Evolutionary conservation across 164 flowering plant genomes (phyloP), one percentile per base, ranked within the genome.

Genomic region (Nymphaea colorata): DNA sequence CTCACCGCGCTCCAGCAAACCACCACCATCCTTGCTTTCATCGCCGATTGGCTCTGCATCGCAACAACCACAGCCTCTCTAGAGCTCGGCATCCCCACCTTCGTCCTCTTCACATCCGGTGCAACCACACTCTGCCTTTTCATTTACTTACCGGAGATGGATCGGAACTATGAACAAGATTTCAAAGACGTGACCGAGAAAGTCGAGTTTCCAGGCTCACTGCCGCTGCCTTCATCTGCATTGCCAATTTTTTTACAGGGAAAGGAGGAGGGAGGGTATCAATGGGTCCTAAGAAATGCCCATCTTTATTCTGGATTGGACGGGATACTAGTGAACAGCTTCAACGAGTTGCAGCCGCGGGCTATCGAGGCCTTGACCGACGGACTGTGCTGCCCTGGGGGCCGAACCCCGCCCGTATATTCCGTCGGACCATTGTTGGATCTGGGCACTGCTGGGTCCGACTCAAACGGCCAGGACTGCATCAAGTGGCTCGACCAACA

Each of bases 31-130:
- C 61, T 44, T 42, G 82, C 83, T 64, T 64, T 82, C 62, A 36
- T 85, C 72, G 61, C 79, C 16, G 84, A 83, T 68, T 63, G 76
- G 72, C 80, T 85, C 74, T 82, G 84, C 73, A 36, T 62, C 67
- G 1, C 72, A 2, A 62, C 75, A 17, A 14, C 73, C 12, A 12
- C 64, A 2, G 68, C 77, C 16, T 59, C 84, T 6, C 5, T 62
- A 6, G 41, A 67, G 0, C 79, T 82, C 69, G 6, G 43, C 60
- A 80, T 83, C 76, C 85, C 86, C 15, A 42, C 77, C 12, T 82
- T 70, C 68, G 75, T 63, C 68, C 83, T 66, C 82, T 69, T 70
- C 74, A 72, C 89, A 4, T 78, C 84, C 3, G 74, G 75, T 3
- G 83, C 76, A 3, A 4, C 59, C n/a, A 0, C 4, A 10, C 77